These are phyloP conservation scores for Bipolaris bicolor DNA, from an alignment of 2,329 filamentous ascomycete species.

Conservation along the genomic window DNA sequence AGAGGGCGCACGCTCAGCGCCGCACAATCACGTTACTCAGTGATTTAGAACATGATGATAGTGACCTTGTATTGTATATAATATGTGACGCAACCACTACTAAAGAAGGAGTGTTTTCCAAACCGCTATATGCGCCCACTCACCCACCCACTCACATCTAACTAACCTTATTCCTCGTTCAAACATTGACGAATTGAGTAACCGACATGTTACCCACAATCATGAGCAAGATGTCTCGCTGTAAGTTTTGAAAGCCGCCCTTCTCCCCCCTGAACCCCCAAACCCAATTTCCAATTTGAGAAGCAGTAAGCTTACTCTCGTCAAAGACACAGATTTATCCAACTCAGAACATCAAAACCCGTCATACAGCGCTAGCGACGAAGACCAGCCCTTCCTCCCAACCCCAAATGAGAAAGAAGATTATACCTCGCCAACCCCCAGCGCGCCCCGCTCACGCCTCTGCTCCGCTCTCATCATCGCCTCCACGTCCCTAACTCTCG, in stretches of 20 bases:
- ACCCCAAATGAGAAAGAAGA: not conserved
- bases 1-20: too few relatives aligned
- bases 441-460: not conserved
- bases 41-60: not conserved
- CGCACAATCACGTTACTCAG: not conserved
- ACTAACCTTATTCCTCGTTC: not conserved
- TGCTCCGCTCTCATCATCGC: not conserved
- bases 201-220: not conserved
- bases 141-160: not conserved
- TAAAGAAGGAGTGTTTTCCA: not conserved
- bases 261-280: too few relatives aligned
- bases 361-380: not conserved
- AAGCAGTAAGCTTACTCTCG: too few relatives aligned
- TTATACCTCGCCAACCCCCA: not conserved
- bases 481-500: not conserved
- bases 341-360: not conserved
- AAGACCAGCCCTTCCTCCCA: not conserved
- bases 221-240: constrained; percentile 1
- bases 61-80: too few relatives aligned
- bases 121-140: not conserved
- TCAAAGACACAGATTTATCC: not conserved
- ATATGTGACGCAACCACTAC: not conserved
- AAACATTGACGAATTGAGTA: not conserved
- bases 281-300: too few relatives aligned
- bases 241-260: not conserved